Evolutionary conservation across 1,284 basidiomycete genomes (phyloP).

Genomic region (Ganoderma sp.): DNA sequence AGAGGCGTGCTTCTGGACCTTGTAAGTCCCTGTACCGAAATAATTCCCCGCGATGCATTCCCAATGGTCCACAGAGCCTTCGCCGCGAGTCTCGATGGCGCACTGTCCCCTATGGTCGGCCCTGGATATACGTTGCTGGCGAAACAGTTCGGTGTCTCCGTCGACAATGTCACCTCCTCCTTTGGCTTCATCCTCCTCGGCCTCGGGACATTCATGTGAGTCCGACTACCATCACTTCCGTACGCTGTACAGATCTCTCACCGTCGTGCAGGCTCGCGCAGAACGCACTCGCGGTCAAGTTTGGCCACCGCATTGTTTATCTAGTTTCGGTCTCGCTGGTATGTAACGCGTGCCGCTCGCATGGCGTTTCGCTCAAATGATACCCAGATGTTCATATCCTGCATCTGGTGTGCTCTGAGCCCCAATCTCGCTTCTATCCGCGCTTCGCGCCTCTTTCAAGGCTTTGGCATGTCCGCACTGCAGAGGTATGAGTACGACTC

Average conservation of each 20-base stretch:
- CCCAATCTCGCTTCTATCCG: constrained; percentile 48
- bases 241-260: neutral
- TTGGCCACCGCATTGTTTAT: constrained; percentile 52
- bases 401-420: constrained; percentile 52
- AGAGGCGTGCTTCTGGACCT: constrained; percentile 51
- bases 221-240: neutral
- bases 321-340: constrained; percentile 48
- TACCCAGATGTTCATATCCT: constrained; percentile 50
- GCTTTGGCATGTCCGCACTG: constrained; percentile 52
- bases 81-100: constrained; percentile 49
- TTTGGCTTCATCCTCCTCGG: constrained; percentile 49
- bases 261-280: constrained; percentile 45
- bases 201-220: constrained; percentile 48
- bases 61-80: constrained; percentile 40
- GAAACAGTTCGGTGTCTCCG: constrained; percentile 46
- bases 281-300: constrained; percentile 50
- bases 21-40: constrained; percentile 34
- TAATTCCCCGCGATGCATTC: too few relatives aligned
- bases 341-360: constrained; percentile 7
- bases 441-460: constrained; percentile 51
- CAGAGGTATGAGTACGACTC: constrained; percentile 41
- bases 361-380: neutral
- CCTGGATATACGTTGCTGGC: constrained; percentile 50
- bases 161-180: constrained; percentile 48
- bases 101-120: constrained; percentile 50